Conservation (phyloP, 2,329 filamentous ascomycete species). For the Alternaria panax region DNA sequence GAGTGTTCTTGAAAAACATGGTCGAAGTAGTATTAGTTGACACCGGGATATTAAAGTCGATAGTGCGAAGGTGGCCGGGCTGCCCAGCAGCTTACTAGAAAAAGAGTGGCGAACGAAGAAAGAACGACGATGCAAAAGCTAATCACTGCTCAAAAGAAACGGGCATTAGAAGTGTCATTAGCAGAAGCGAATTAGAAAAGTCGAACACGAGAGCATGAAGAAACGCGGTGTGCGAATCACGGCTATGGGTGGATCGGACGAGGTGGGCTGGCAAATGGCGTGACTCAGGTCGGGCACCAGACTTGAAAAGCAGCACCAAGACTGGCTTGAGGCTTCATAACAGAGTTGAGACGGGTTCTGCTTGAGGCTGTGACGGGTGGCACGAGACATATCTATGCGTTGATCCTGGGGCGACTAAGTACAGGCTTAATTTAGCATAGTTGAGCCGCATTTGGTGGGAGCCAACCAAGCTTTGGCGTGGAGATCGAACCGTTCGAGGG, state of each 20-base stretch:
- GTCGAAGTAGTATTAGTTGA: slow-evolving; percentile 40
- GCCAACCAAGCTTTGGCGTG: slow-evolving; percentile 37
- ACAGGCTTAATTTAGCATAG: slow-evolving; percentile 30
- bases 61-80: slow-evolving; percentile 35
- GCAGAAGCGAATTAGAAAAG: slow-evolving; percentile 37
- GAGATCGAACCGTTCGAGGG: slow-evolving; percentile 15
- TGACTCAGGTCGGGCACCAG: slow-evolving; percentile 35
- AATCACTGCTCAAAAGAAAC: slow-evolving; percentile 36
- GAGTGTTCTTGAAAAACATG: slow-evolving; percentile 44
- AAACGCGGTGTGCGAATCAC: slow-evolving; percentile 27
- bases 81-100: slow-evolving; percentile 49
- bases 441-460: slow-evolving; percentile 26
- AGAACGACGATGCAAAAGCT: slow-evolving; percentile 36
- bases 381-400: slow-evolving; percentile 38
- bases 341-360: slow-evolving; percentile 44
- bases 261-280: slow-evolving; percentile 35
- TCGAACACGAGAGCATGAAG: slow-evolving; percentile 21
- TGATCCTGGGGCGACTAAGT: slow-evolving; percentile 24
- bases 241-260: slow-evolving; percentile 25
- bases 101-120: slow-evolving; percentile 39
- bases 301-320: slow-evolving; percentile 42
- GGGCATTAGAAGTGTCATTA: slow-evolving; percentile 41
- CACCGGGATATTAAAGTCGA: slow-evolving; percentile 45
- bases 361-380: slow-evolving; percentile 45
- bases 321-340: slow-evolving; percentile 31